phyloP scores from a whole-genome alignment of 208 protist genomes.

The Trichomonas vaginalis region DNA sequence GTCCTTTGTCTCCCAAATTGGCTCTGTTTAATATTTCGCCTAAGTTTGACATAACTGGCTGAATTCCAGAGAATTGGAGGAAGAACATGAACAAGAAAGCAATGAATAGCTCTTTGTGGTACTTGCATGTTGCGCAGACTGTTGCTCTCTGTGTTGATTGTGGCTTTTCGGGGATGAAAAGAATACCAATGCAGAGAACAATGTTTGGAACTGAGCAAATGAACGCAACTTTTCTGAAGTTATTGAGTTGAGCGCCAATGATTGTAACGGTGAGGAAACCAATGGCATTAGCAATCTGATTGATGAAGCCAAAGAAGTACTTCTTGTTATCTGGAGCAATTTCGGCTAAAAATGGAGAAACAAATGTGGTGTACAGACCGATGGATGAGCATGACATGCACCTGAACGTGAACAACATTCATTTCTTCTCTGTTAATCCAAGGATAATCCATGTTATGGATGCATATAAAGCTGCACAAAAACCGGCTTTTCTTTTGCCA shows the following conservation, averaged over 20 bases:
- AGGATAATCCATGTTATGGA: neutral
- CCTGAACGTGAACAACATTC: neutral
- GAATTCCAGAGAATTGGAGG: neutral
- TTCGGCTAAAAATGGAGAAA: neutral
- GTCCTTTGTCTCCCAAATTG: neutral
- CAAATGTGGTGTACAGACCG: neutral
- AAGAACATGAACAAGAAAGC: neutral
- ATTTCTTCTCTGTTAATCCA: neutral
- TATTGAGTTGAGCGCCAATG: neutral
- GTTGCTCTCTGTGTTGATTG: neutral
- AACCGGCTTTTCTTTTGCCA: neutral
- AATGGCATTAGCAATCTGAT: neutral
- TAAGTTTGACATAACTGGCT: neutral
- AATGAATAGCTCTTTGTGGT: neutral
- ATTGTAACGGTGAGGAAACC: neutral
- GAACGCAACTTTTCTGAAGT: neutral
- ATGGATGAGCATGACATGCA: neutral
- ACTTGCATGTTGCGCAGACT: neutral
- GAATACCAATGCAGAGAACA: neutral
- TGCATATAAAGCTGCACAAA: neutral
- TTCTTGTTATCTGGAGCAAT: neutral
- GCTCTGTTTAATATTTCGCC: neutral
- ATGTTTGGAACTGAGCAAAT: neutral
- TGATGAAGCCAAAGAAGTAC: neutral
- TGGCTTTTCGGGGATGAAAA: neutral